Evolutionary conservation across 2,329 filamentous ascomycete genomes (phyloP).

Genomic region (Calonectria pteridis): DNA sequence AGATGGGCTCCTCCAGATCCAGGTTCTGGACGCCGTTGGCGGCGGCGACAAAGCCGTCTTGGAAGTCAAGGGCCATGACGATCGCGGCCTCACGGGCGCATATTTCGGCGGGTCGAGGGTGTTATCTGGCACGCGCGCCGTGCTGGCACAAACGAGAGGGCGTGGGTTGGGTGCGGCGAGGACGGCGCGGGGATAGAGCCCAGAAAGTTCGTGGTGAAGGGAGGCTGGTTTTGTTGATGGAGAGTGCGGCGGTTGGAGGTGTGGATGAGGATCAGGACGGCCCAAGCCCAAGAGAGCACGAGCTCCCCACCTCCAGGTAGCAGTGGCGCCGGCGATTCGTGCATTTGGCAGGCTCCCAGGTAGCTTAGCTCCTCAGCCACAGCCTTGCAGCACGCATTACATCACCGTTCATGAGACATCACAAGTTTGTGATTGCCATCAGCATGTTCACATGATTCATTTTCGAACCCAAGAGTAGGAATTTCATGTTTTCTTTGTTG

Average conservation of each 20-base stretch:
- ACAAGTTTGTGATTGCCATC: not conserved
- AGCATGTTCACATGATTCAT: not conserved
- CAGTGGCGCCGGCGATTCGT: conserved; percentile 29
- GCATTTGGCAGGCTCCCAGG: conserved; percentile 2
- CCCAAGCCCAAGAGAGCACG: conserved; percentile 8
- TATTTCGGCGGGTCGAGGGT: conserved; percentile 32
- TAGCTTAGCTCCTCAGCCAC: conserved; percentile 26
- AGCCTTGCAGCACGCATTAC: conserved; percentile 33
- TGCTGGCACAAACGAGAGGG: not conserved
- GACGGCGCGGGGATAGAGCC: not conserved
- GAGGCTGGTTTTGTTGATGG: conserved; percentile 6
- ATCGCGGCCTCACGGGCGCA: conserved; percentile 37
- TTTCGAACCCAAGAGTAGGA: not conserved
- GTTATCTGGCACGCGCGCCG: not conserved
- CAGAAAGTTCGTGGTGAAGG: not conserved
- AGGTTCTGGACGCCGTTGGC: conserved; percentile 68
- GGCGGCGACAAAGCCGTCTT: conserved; percentile 78
- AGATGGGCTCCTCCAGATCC: conserved; percentile 81
- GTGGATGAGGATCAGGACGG: conserved; percentile 18
- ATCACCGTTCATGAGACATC: conserved; percentile 33
- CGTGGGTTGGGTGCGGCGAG: not conserved
- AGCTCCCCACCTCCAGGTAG: conserved; percentile 28
- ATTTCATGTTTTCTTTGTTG: not conserved
- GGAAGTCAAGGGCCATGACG: conserved; percentile 53
- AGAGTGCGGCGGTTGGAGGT: conserved; percentile 26